Conservation (phyloP, 306 rosid species). For the Dryas drummondii region DNA sequence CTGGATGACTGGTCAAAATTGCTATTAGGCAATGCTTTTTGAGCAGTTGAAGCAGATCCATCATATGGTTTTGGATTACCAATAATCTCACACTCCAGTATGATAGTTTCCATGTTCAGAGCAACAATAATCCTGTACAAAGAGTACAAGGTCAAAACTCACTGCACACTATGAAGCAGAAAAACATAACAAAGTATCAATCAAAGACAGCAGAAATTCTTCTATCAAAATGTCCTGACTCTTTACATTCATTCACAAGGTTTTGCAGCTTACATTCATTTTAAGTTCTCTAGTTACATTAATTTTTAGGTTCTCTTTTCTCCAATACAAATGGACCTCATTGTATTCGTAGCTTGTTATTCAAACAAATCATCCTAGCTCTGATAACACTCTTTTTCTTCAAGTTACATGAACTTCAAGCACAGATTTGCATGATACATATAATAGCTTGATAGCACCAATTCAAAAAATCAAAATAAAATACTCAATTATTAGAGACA, state of each 20-base stretch:
- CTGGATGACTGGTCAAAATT: slow-evolving; percentile 36
- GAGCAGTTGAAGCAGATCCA: slow-evolving; percentile 48
- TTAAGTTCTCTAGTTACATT: not conserved
- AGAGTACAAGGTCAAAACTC: slow-evolving; percentile 13
- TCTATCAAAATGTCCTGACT: not conserved
- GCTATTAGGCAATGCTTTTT: slow-evolving; percentile 28
- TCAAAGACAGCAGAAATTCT: too few species aligned
- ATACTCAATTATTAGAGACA: not conserved
- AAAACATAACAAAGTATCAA: not conserved
- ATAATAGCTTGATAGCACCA: not conserved
- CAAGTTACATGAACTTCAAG: slow-evolving; percentile 1
- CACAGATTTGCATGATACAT: not conserved
- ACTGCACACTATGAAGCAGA: not conserved
- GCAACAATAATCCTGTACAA: slow-evolving; percentile 71
- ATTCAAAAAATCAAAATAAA: not conserved
- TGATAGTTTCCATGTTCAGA: slow-evolving; percentile 82
- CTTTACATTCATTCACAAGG: slow-evolving; percentile 12
- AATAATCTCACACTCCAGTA: slow-evolving; percentile 65
- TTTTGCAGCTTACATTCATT: not conserved
- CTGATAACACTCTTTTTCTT: not conserved
- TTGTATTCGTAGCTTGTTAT: not conserved
- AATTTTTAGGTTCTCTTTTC: not conserved
- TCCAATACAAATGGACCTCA: not conserved
- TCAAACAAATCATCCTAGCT: not conserved
- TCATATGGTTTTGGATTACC: slow-evolving; percentile 61